Conservation (phyloP, 2,329 filamentous ascomycete genomes). For the Clonostachys chloroleuca region DNA sequence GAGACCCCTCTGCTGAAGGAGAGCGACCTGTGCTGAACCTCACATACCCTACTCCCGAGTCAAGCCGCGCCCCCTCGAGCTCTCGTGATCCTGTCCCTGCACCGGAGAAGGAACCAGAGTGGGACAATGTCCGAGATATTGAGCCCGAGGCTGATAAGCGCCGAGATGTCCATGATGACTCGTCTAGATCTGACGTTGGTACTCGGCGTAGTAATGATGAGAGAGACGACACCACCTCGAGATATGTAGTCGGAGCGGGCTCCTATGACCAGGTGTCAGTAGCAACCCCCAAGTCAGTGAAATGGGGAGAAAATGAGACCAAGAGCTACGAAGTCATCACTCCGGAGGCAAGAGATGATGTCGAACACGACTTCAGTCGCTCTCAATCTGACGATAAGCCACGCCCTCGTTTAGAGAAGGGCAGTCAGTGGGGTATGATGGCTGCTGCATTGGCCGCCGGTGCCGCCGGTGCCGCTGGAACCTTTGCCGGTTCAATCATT, state of each 20-base stretch:
- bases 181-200: slow-evolving; percentile 1
- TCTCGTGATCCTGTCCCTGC: slow-evolving; percentile 10
- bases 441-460: slow-evolving; percentile 42
- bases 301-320: slow-evolving; percentile 61
- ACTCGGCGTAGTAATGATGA: slow-evolving; percentile 2
- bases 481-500: no score
- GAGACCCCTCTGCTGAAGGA: slow-evolving; percentile 25
- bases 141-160: not conserved
- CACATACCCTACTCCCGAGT: slow-evolving; percentile 53
- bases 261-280: slow-evolving; percentile 35
- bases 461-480: slow-evolving; percentile 25
- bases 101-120: slow-evolving; percentile 8
- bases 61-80: slow-evolving; percentile 38
- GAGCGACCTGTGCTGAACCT: slow-evolving; percentile 56
- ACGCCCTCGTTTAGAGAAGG: slow-evolving; percentile 28
- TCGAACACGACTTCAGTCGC: slow-evolving; percentile 13
- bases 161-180: not conserved
- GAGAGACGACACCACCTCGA: slow-evolving; percentile 12
- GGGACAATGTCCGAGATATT: not conserved
- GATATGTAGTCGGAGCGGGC: slow-evolving; percentile 10
- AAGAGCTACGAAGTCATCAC: slow-evolving; percentile 60
- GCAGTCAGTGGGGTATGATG: slow-evolving; percentile 47
- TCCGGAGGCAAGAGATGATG: slow-evolving; percentile 36
- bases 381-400: slow-evolving; percentile 16
- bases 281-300: slow-evolving; percentile 51